Evolutionary conservation across 2,329 filamentous ascomycete species (phyloP).

Genomic region (Fusarium piperis): DNA sequence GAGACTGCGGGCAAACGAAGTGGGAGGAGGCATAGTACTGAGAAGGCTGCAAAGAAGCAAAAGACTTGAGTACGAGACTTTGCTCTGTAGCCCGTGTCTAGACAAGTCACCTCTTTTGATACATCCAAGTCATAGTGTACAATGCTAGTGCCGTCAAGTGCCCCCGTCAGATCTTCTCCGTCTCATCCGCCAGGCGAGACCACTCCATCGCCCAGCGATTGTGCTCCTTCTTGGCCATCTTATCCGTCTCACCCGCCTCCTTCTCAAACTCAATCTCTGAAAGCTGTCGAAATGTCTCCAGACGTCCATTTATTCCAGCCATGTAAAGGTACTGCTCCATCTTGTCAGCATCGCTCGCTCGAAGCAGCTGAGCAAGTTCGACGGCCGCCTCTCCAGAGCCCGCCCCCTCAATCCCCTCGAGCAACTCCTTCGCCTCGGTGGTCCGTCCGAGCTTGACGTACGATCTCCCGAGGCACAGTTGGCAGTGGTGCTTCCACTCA

Average conservation of each 20-base stretch:
- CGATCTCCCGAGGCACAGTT: slow-evolving; percentile 40
- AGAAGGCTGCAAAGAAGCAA: slow-evolving; percentile 41
- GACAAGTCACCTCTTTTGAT: neutral
- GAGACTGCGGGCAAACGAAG: slow-evolving; percentile 36
- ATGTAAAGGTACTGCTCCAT: slow-evolving; percentile 41
- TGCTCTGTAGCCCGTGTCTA: neutral
- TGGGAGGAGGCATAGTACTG: slow-evolving; percentile 20
- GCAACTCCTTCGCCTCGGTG: slow-evolving; percentile 35
- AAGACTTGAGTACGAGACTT: slow-evolving; percentile 15
- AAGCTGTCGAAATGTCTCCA: slow-evolving; percentile 41
- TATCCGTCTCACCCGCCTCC: slow-evolving; percentile 22
- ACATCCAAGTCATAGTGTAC: neutral
- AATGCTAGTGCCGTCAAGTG: neutral
- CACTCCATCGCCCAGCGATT: slow-evolving; percentile 48
- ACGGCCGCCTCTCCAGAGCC: slow-evolving; percentile 39
- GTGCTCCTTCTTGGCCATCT: slow-evolving; percentile 29
- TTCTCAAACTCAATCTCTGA: slow-evolving; percentile 44
- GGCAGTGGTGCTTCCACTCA: slow-evolving; percentile 42
- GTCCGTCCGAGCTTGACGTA: slow-evolving; percentile 33
- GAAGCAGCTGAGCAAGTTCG: slow-evolving; percentile 42
- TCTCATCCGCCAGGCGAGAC: slow-evolving; percentile 44
- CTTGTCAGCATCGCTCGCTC: slow-evolving; percentile 29
- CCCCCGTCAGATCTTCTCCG: slow-evolving; percentile 32
- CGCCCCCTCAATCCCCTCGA: slow-evolving; percentile 35
- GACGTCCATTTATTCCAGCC: slow-evolving; percentile 40